Conservation (phyloP, 805 yeast genomes). For the Dipodascus geniculatus region DNA sequence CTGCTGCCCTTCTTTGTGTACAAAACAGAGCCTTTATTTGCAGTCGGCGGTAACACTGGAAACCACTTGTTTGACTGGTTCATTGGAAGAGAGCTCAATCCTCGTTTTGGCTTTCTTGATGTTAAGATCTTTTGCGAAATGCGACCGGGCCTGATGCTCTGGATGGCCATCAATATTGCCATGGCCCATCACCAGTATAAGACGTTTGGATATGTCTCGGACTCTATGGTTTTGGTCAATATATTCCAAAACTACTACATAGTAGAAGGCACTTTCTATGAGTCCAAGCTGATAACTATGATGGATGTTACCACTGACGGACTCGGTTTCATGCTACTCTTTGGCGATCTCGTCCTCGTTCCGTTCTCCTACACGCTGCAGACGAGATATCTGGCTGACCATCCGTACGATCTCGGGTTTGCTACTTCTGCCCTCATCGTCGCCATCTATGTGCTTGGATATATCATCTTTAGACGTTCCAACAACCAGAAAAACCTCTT, state of each 20-base stretch:
- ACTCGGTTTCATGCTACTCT: conserved; percentile 89
- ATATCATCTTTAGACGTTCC: conserved; percentile 70
- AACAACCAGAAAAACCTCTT: conserved; percentile 79
- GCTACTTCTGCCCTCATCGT: conserved; percentile 31
- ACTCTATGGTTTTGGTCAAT: conserved; percentile 61
- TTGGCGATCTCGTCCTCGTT: conserved; percentile 87
- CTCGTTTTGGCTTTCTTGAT: conserved; percentile 76
- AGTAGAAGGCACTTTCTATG: conserved; percentile 85
- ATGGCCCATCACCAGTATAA: conserved; percentile 74
- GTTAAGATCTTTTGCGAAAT: conserved; percentile 86
- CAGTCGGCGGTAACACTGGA: conserved; percentile 79
- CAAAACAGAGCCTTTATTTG: conserved; percentile 59
- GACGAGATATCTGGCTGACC: conserved; percentile 63
- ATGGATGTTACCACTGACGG: conserved; percentile 96
- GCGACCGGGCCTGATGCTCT: conserved; percentile 85
- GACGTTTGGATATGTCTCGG: conserved; percentile 44
- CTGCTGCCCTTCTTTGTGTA: conserved; percentile 28
- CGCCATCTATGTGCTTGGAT: conserved; percentile 48
- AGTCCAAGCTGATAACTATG: conserved; percentile 83
- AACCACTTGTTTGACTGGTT: conserved; percentile 80
- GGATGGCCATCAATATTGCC: conserved; percentile 70
- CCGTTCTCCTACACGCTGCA: conserved; percentile 89
- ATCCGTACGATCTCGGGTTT: conserved; percentile 43
- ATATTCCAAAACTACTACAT: conserved; percentile 70
- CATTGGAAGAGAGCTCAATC: conserved; percentile 92